Percentiles rank a stretch among this genome's conserved stretches.
These are phyloP conservation scores for Phytophthora pinifolia DNA, from an alignment of 352 stramenopile genomes.

Conservation along the genomic window DNA sequence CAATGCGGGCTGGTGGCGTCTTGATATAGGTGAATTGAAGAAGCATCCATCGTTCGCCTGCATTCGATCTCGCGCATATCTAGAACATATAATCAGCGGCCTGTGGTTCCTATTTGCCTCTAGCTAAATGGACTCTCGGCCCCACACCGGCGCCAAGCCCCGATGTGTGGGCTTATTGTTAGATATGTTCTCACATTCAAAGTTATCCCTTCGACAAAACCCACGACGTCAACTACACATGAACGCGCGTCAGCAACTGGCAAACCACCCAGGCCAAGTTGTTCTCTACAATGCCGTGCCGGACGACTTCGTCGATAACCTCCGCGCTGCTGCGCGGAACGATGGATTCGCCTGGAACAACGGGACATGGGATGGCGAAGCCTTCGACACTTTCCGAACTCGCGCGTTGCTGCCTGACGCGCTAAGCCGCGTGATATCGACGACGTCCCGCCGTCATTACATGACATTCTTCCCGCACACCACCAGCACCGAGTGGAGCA, in stretches of 20 bases:
- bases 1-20: no score
- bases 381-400: not conserved
- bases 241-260: not conserved
- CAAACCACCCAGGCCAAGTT: not conserved
- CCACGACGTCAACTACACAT: not conserved
- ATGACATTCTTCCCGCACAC: not conserved
- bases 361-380: not conserved
- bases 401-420: not conserved
- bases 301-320: not conserved
- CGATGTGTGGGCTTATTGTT: no score
- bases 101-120: no score
- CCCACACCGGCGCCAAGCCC: no score
- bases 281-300: not conserved
- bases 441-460: not conserved
- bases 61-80: no score
- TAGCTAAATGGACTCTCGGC: no score
- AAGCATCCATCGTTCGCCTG: no score
- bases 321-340: not conserved
- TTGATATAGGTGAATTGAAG: no score
- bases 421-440: not conserved
- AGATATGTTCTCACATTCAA: no score
- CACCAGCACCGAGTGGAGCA: not conserved
- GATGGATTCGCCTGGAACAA: not conserved
- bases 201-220: no score
- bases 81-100: no score